phyloP scores from a whole-genome alignment of 2,329 filamentous ascomycete genomes.

The Exophiala xenobiotica region DNA sequence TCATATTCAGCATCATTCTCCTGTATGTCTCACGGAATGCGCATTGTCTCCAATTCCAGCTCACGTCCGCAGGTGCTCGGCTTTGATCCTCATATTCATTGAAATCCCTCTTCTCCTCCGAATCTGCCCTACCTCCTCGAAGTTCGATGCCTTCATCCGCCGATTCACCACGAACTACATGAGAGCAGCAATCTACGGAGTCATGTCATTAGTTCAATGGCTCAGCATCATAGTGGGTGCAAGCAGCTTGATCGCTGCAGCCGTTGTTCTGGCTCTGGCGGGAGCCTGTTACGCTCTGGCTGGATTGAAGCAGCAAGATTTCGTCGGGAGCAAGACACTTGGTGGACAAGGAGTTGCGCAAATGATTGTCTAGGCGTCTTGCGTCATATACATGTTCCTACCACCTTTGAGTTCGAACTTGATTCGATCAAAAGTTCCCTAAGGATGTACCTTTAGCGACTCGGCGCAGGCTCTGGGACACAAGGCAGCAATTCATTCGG shows the following conservation, averaged over 20 bases:
- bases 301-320: conserved; percentile 46
- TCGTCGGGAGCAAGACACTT: conserved; percentile 78
- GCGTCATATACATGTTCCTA: background rate
- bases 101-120: conserved; percentile 92
- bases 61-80: conserved; percentile 67
- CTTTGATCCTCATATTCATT: conserved; percentile 76
- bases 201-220: conserved; percentile 83
- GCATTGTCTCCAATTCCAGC: no score
- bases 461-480: background rate
- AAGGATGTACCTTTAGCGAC: conserved; percentile 14
- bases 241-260: conserved; percentile 81
- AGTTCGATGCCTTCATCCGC: conserved; percentile 87
- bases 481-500: background rate
- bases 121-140: conserved; percentile 91
- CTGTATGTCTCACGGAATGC: conserved; percentile 46
- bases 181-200: conserved; percentile 77
- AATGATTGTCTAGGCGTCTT: conserved; percentile 30
- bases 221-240: conserved; percentile 66
- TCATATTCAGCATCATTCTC: conserved; percentile 60
- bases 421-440: conserved; percentile 10
- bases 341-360: conserved; percentile 66
- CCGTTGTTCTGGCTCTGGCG: conserved; percentile 75
- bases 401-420: background rate
- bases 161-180: conserved; percentile 95
- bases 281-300: conserved; percentile 68